Base-by-base conservation (phyloP, 73 alveolate species). In the Effrenium voratum region DNA sequence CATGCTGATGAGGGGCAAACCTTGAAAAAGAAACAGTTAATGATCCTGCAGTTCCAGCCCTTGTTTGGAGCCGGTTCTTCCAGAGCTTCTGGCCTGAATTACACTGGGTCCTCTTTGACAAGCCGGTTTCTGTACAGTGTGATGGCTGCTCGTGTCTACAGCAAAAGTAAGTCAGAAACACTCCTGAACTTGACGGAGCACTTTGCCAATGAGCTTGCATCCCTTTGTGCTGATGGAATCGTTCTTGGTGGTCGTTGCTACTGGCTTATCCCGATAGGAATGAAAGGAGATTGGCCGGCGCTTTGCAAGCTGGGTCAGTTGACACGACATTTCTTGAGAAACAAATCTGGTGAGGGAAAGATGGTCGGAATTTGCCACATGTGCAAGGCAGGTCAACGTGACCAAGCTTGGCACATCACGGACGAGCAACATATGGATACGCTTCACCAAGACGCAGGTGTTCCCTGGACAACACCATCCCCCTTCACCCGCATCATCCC, bases 1-100 rank as follows among this genome's bases (percentile, higher is more conserved):
- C 75, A 49, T 46, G 46, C 36, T 2, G 93, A 82, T 12, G 93
- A 82, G 55, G 93, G 93, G 0, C 32, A 75, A 0, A 49, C 93
- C 8, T 24, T 13, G 10, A 82, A 82, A 40, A 82, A 82, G 22
- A 26, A 34, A 50, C 52, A 38, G 0, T 30, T 82, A 50, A 47
- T 82, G 93, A 47, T 82, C 0, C 15, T 50, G 36, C 75, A 47
- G 12, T 34, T 34, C 52, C 93, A 82, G 24, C 76, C 76, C 2
- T 46, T 38, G 45, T n/a, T 82, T 40, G 93, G 93, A 5, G 34
- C 16, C 3, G 93, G 93, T 5, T 49, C 76, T 3, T n/a, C 55
- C 38, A 52, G 55, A 50, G 26, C 46, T 10, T 50, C 84, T n/a
- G 84, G 84, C 32, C 49, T 82, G 72, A 82, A 82, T 26, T 46